Percentiles rank a stretch among this genome's conserved stretches.
phyloP scores from a whole-genome alignment of 208 protist genomes.

The Leishmania mexicana region DNA sequence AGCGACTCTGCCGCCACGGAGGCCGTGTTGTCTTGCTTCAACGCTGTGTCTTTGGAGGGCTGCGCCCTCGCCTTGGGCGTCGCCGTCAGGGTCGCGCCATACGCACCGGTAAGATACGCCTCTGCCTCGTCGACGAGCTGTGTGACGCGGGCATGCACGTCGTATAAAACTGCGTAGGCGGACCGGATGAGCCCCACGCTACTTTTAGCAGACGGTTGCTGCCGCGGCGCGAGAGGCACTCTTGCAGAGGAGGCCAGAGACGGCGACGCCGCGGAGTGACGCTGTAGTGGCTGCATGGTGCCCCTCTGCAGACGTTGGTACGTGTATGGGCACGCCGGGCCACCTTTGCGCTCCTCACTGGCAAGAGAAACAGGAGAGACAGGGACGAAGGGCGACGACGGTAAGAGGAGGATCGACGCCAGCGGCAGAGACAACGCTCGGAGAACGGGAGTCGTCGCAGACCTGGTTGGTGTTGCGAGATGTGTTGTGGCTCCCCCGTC shows the following conservation, averaged over 20 bases:
- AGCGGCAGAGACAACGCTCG: not conserved
- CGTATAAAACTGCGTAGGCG: conserved; percentile 17
- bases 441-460: not conserved
- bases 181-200: not conserved
- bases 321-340: not conserved
- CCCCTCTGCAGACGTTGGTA: not conserved
- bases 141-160: conserved; percentile 2
- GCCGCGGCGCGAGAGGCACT: not conserved
- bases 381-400: not conserved
- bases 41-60: not conserved
- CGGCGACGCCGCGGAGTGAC: not conserved
- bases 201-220: not conserved
- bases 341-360: not conserved
- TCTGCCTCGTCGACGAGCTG: conserved; percentile 7
- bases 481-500: not conserved
- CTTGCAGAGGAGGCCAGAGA: not conserved
- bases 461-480: not conserved
- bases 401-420: not conserved
- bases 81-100: not conserved
- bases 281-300: not conserved
- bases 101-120: conserved; percentile 5
- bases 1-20: conserved; percentile 1
- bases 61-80: not conserved
- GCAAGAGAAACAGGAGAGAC: not conserved
- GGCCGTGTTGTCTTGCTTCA: not conserved